Conservation (phyloP, 2,329 filamentous ascomycete species). For the Ceratocystis alfenasii region DNA sequence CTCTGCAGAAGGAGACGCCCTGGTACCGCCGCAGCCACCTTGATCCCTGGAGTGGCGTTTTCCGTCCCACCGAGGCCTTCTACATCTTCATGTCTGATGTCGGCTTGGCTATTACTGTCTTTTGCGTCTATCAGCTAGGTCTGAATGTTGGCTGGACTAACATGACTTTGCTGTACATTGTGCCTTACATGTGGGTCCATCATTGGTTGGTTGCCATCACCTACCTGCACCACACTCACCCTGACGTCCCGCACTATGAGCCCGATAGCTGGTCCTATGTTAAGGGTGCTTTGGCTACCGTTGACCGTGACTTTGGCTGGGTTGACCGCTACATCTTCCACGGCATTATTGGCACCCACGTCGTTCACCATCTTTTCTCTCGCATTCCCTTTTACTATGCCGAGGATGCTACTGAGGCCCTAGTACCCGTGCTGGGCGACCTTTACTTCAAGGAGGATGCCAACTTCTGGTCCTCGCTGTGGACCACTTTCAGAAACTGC, state of each 20-base stretch:
- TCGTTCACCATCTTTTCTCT: slow-evolving; percentile 51
- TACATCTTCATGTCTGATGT: slow-evolving; percentile 49
- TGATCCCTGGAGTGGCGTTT: slow-evolving; percentile 49
- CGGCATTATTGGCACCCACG: slow-evolving; percentile 52
- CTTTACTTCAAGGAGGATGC: slow-evolving; percentile 39
- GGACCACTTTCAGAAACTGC: slow-evolving; percentile 37
- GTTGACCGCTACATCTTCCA: slow-evolving; percentile 55
- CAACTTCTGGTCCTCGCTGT: slow-evolving; percentile 35
- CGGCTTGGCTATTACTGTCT: slow-evolving; percentile 42
- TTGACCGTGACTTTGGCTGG: slow-evolving; percentile 54
- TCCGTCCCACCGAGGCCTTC: slow-evolving; percentile 44
- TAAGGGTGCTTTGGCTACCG: slow-evolving; percentile 49
- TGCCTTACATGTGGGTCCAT: slow-evolving; percentile 59
- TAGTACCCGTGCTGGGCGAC: slow-evolving; percentile 44
- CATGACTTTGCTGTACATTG: slow-evolving; percentile 46
- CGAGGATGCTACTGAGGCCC: slow-evolving; percentile 45
- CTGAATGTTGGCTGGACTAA: slow-evolving; percentile 33
- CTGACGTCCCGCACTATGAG: slow-evolving; percentile 44
- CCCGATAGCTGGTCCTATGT: slow-evolving; percentile 49
- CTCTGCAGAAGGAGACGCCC: slow-evolving; percentile 34
- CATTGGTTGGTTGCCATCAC: slow-evolving; percentile 65
- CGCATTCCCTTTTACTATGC: slow-evolving; percentile 38
- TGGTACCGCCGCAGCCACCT: slow-evolving; percentile 45
- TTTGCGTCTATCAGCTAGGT: slow-evolving; percentile 45
- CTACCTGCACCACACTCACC: slow-evolving; percentile 56